Evolutionary conservation across 768 basidiomycete species (phyloP), one percentile per base, ranked within the genome.

Genomic region (Thelephora aurantiotincta): DNA sequence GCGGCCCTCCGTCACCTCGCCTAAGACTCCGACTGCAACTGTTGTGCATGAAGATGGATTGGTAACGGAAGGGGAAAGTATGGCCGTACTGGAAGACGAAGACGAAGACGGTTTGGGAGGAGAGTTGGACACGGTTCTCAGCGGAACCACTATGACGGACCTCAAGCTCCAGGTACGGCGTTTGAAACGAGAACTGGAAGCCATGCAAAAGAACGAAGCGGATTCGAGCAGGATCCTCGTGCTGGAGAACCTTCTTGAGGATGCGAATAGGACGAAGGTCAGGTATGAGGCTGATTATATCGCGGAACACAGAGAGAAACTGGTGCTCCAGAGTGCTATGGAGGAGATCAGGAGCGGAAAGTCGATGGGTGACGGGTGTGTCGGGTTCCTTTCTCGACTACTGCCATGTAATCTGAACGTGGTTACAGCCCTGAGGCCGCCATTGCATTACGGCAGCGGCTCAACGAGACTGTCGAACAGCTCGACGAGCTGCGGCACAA

Each of bases 341-440:
- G 91, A 98, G 56, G 87, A 91, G 61, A 91, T 97, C 52, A 67
- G 87, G 45, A 84, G 76, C 50, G 93, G 90, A n/a, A 87, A 82
- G 65, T 73, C 81, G 3, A 62, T 78, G 50, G 86, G 85, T 41
- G 83, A 91, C 59, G 85, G 83, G 90, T 89, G 58, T 43, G 77
- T 60, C 2, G 19, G 5, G 38, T 14, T 20, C 22, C 38, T 30
- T 30, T 16, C 46, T 46, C 14, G 33, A 51, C 42, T 47, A 23
- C 51, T 35, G n/a, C 36, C 44, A 6, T 38, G 33, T 35, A 30
- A 47, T 9, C 43, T 55, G 19, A 33, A 22, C 23, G 13, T 16
- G 5, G 42, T 34, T 50, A 11, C 54, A 90, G 90, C 13, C 73
- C 83, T 35, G 88, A 93, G 60, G 87, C 84, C 22, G 83, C 85